Conservation (phyloP, 2,329 filamentous ascomycete species). For the Neonectria magnoliae region DNA sequence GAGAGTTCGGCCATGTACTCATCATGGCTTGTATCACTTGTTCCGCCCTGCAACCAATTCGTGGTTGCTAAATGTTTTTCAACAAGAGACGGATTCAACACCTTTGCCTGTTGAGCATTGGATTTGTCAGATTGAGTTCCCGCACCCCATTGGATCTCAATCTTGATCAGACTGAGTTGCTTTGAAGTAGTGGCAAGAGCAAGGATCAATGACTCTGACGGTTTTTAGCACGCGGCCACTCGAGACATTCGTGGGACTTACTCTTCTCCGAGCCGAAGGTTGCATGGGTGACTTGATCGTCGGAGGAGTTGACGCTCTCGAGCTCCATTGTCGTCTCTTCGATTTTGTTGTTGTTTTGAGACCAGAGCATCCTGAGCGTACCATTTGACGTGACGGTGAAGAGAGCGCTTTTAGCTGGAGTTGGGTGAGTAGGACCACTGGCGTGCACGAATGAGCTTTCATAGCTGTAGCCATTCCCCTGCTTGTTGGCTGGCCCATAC, state of each 20-base stretch:
- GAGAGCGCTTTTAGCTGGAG: conserved; percentile 75
- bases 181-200: conserved; percentile 75
- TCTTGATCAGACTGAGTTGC: conserved; percentile 78
- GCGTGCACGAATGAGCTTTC: conserved; percentile 72
- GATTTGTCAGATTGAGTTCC: conserved; percentile 63
- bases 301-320: conserved; percentile 75
- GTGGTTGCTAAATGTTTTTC: conserved; percentile 67
- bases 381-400: conserved; percentile 81
- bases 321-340: conserved; percentile 79
- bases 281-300: conserved; percentile 83
- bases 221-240: conserved; percentile 37
- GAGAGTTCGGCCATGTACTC: conserved; percentile 72
- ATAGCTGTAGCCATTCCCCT: conserved; percentile 73
- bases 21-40: conserved; percentile 56
- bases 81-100: conserved; percentile 62
- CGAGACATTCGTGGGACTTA: conserved; percentile 48
- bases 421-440: conserved; percentile 78
- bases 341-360: conserved; percentile 77
- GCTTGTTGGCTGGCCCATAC: conserved; percentile 72
- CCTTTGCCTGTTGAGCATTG: conserved; percentile 55
- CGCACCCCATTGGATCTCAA: conserved; percentile 77
- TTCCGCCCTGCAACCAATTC: conserved; percentile 64
- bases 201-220: conserved; percentile 65
- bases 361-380: conserved; percentile 78
- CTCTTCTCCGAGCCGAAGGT: conserved; percentile 79